Evolutionary conservation across 2,329 filamentous ascomycete species (phyloP).

Genomic region (Beauveria australis): DNA sequence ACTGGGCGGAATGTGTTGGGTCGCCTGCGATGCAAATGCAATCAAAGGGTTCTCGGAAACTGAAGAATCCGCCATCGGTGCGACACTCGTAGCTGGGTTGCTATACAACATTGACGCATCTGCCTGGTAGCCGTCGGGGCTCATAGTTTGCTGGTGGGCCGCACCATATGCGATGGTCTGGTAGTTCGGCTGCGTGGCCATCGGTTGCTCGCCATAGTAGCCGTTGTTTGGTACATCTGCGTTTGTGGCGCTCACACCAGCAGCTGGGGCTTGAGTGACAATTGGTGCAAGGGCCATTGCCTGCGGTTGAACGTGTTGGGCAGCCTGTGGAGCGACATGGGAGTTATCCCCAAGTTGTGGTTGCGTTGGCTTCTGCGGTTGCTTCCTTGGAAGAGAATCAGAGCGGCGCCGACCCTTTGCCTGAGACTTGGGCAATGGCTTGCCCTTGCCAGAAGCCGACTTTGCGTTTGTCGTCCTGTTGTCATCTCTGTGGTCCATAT

Average conservation of each 20-base stretch:
- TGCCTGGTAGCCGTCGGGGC: conserved; percentile 17
- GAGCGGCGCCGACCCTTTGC: not conserved
- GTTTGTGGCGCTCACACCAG: not conserved
- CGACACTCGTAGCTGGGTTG: conserved; percentile 15
- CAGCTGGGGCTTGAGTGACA: not conserved
- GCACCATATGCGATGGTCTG: conserved; percentile 23
- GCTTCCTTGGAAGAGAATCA: not conserved
- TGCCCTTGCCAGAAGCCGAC: not conserved
- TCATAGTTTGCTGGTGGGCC: conserved; percentile 18
- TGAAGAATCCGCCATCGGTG: conserved; percentile 16
- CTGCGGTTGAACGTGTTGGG: not conserved
- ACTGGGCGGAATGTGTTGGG: conserved; percentile 25
- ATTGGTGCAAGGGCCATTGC: not conserved
- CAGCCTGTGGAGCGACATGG: not conserved
- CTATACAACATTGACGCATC: conserved; percentile 23
- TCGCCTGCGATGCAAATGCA: conserved; percentile 31
- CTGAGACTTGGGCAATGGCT: conserved; percentile 3
- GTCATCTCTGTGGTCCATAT: conserved; percentile 30
- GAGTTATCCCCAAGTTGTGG: not conserved
- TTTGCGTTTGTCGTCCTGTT: conserved; percentile 8
- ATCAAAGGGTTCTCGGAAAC: conserved; percentile 29
- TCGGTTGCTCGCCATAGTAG: conserved; percentile 21
- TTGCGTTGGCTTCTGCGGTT: not conserved
- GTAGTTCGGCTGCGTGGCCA: conserved; percentile 23
- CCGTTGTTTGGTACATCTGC: conserved; percentile 19